These are phyloP conservation scores for Phytopythium litorale DNA, from an alignment of 352 stramenopile genomes.

Conservation along the genomic window DNA sequence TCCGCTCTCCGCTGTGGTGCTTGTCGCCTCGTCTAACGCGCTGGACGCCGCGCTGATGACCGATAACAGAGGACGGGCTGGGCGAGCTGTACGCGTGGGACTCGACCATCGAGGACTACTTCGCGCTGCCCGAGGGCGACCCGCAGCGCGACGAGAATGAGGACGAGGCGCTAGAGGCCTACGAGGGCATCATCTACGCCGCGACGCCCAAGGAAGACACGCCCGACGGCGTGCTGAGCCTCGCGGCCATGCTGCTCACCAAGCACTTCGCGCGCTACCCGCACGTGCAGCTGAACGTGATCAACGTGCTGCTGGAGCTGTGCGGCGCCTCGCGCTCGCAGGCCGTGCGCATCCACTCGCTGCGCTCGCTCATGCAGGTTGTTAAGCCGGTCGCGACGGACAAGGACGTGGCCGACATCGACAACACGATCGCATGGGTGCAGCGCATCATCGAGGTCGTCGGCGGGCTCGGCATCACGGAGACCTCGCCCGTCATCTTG, in stretches of 20 bases:
- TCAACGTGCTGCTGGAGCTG: slow-evolving; percentile 56
- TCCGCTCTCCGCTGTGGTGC: neutral
- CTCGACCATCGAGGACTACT: slow-evolving; percentile 59
- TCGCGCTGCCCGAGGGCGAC: slow-evolving; percentile 32
- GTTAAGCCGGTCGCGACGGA: slow-evolving; percentile 35
- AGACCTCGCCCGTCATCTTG: slow-evolving; percentile 54
- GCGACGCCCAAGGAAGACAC: slow-evolving; percentile 23
- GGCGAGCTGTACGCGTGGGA: slow-evolving; percentile 70
- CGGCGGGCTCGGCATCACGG: slow-evolving; percentile 27
- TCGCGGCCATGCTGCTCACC: slow-evolving; percentile 66
- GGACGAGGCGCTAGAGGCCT: slow-evolving; percentile 66
- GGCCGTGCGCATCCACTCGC: slow-evolving; percentile 70
- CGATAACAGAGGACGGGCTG: slow-evolving; percentile 30
- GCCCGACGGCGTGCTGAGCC: slow-evolving; percentile 51
- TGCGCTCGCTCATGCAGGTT: slow-evolving; percentile 67
- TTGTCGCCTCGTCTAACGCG: neutral
- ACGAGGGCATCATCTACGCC: slow-evolving; percentile 68
- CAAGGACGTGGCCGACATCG: slow-evolving; percentile 15
- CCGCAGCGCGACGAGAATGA: slow-evolving; percentile 70
- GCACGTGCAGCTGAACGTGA: slow-evolving; percentile 72
- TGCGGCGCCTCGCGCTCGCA: slow-evolving; percentile 34
- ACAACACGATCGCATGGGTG: slow-evolving; percentile 28
- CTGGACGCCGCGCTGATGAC: neutral
- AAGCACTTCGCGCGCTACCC: slow-evolving; percentile 79
- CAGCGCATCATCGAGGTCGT: slow-evolving; percentile 39